Conservation (phyloP, 768 basidiomycete species). For the Mycena rosella region DNA sequence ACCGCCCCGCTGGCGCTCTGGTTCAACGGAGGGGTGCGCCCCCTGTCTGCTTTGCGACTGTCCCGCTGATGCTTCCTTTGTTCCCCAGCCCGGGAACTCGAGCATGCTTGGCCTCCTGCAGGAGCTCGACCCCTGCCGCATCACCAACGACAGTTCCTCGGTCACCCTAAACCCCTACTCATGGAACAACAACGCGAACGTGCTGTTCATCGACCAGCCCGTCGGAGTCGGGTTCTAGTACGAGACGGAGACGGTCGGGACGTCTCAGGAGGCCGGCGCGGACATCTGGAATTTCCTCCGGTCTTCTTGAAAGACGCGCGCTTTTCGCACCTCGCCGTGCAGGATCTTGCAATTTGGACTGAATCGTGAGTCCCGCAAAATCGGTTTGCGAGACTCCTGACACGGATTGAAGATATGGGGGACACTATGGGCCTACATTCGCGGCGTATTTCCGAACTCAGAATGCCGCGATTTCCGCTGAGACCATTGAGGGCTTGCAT, state of each 20-base stretch:
- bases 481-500: slow-evolving; percentile 56
- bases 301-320: slow-evolving; percentile 69
- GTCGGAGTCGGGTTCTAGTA: slow-evolving; percentile 75
- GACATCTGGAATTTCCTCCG: slow-evolving; percentile 74
- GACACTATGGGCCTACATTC: slow-evolving; percentile 79
- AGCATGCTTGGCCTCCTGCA: slow-evolving; percentile 64
- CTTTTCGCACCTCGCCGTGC: slow-evolving; percentile 60
- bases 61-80: too few species aligned
- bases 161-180: slow-evolving; percentile 60
- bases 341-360: slow-evolving; percentile 71
- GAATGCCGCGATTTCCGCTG: slow-evolving; percentile 67
- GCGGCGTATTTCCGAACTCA: slow-evolving; percentile 74
- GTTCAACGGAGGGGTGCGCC: slow-evolving; percentile 75
- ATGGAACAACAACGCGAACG: slow-evolving; percentile 70
- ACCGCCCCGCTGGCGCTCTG: slow-evolving; percentile 74
- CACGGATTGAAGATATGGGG: slow-evolving; percentile 64
- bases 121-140: slow-evolving; percentile 69
- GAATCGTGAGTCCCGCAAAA: too few species aligned
- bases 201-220: slow-evolving; percentile 76
- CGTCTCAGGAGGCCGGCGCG: slow-evolving; percentile 64
- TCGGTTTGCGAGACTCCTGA: too few species aligned
- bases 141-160: slow-evolving; percentile 48
- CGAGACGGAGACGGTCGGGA: slow-evolving; percentile 62
- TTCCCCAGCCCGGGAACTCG: slow-evolving; percentile 48
- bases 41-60: slow-evolving; percentile 7